phyloP scores from a whole-genome alignment of 768 basidiomycete genomes.

The Boletus eberwhitei region DNA sequence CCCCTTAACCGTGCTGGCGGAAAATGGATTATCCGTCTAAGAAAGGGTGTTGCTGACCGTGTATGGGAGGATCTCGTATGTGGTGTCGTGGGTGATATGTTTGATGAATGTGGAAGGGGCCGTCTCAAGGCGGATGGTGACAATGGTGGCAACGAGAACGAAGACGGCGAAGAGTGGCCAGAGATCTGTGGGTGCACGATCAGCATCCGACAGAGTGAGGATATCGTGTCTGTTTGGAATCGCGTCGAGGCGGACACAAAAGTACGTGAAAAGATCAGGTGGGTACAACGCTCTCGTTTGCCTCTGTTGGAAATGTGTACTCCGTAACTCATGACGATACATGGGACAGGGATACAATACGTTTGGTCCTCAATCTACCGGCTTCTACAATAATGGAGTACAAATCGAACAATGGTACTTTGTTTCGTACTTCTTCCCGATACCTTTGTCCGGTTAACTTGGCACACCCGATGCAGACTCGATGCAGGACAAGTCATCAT shows the following conservation, averaged over 20 bases:
- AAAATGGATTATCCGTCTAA: conserved; percentile 92
- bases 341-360: conserved; percentile 68
- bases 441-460: not conserved
- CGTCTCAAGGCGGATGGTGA: conserved; percentile 28
- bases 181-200: conserved; percentile 96
- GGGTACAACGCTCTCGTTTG: conserved; percentile 37
- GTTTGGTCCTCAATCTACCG: conserved; percentile 72
- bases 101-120: conserved; percentile 56
- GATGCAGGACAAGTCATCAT: conserved; percentile 85
- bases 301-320: not conserved
- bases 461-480: conserved; percentile 51
- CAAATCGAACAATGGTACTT: conserved; percentile 82
- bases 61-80: conserved; percentile 89
- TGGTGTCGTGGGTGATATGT: conserved; percentile 87
- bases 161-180: conserved; percentile 51
- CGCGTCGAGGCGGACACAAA: conserved; percentile 73
- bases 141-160: conserved; percentile 36
- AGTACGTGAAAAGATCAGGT: conserved; percentile 81
- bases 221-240: conserved; percentile 93
- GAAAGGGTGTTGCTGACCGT: conserved; percentile 87
- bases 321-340: conserved; percentile 3
- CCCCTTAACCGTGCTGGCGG: conserved; percentile 83
- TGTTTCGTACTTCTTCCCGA: not conserved
- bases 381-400: conserved; percentile 86
- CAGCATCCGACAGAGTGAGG: conserved; percentile 89